Conservation (phyloP, 768 basidiomycete genomes). For the Daedalea quercina region DNA sequence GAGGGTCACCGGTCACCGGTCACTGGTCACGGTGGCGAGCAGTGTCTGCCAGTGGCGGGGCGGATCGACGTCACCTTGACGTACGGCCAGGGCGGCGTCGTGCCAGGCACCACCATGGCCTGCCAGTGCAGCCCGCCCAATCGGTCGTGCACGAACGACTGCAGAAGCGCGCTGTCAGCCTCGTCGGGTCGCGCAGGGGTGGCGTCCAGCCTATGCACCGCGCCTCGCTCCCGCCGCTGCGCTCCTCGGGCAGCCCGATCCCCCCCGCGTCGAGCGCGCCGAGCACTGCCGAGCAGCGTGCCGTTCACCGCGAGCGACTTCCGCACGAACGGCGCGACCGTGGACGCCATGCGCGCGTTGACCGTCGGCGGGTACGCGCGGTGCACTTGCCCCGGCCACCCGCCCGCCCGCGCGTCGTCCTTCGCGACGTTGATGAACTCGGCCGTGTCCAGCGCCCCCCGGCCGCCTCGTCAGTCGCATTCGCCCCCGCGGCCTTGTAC, state of each 20-base stretch:
- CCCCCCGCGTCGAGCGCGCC: no score
- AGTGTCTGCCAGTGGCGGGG: no score
- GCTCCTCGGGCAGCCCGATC: no score
- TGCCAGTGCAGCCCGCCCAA: slow-evolving; percentile 65
- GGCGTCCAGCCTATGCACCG: slow-evolving; percentile 27
- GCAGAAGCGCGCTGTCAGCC: no score
- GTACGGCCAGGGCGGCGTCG: slow-evolving; percentile 56
- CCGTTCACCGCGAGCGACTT: slow-evolving; percentile 25
- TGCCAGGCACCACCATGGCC: slow-evolving; percentile 44
- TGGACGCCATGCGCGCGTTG: slow-evolving; percentile 21
- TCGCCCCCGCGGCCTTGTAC: slow-evolving; percentile 27
- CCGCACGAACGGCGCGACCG: slow-evolving; percentile 22
- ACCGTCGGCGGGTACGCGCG: slow-evolving; percentile 27
- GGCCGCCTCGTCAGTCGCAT: slow-evolving; percentile 26
- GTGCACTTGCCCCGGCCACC: slow-evolving; percentile 23
- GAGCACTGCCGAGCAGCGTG: slow-evolving; percentile 23
- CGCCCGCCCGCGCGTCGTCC: slow-evolving; percentile 32
- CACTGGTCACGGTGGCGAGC: neutral
- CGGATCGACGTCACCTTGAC: slow-evolving; percentile 36
- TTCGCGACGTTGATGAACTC: slow-evolving; percentile 31
- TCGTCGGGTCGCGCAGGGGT: slow-evolving; percentile 10
- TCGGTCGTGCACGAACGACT: slow-evolving; percentile 63
- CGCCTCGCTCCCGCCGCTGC: slow-evolving; percentile 24
- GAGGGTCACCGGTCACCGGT: no score
- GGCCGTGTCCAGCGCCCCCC: slow-evolving; percentile 26